A percentile compares a stretch with the other conserved stretches of the same genome.
These are phyloP conservation scores for Colletotrichum abscissum DNA, from an alignment of 2,329 filamentous ascomycete species.

Conservation along the genomic window DNA sequence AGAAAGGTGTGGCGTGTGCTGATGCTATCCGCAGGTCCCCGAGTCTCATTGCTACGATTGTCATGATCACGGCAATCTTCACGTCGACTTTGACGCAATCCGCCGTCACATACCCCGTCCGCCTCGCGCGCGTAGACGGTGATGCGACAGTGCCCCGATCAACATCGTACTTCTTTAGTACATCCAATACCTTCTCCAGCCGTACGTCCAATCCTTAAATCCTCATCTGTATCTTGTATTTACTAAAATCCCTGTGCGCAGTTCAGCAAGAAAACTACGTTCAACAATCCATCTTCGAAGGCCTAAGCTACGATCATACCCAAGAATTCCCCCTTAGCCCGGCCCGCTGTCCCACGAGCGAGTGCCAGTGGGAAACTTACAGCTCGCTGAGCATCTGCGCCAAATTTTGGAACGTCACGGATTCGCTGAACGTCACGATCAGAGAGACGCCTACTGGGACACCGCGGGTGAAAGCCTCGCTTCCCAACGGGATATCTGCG, in stretches of 20 bases:
- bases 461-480: background rate
- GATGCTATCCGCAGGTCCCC: background rate
- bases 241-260: background rate
- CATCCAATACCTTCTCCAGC: background rate
- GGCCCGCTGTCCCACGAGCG: slow-evolving; percentile 10
- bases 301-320: slow-evolving; percentile 1
- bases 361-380: background rate
- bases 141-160: slow-evolving; percentile 1
- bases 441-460: background rate
- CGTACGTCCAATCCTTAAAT: background rate
- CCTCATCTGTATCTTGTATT: background rate
- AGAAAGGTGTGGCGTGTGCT: background rate
- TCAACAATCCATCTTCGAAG: slow-evolving; percentile 7
- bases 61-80: slow-evolving; percentile 10
- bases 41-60: background rate
- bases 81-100: slow-evolving; percentile 25
- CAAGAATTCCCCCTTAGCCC: slow-evolving; percentile 3
- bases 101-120: slow-evolving; percentile 14
- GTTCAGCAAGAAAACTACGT: background rate
- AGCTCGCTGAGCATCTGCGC: slow-evolving; percentile 18
- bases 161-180: slow-evolving; percentile 12
- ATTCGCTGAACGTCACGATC: background rate
- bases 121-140: background rate
- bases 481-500: background rate
- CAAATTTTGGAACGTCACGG: slow-evolving; percentile 1